Evolutionary conservation across 176 grass and related monocot genomes (phyloP).

Genomic region (Cymbopogon citratus): DNA sequence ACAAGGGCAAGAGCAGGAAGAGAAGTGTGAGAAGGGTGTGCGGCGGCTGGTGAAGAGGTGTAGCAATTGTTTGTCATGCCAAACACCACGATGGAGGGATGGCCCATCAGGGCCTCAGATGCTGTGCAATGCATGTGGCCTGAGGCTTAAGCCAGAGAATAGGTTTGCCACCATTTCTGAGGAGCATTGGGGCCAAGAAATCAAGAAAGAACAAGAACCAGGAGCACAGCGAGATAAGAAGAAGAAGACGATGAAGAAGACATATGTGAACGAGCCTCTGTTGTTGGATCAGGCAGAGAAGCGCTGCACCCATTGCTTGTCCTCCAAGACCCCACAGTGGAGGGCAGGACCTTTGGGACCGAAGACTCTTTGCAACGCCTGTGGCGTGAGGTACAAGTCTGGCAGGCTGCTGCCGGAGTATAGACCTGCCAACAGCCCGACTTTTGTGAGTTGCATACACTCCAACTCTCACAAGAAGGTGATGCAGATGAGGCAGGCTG

Average conservation of each 20-base stretch:
- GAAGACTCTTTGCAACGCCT: constrained; percentile 80
- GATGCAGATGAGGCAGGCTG: constrained; percentile 73
- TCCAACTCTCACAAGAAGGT: constrained; percentile 99
- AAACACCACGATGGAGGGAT: constrained; percentile 69
- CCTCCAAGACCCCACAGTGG: constrained; percentile 80
- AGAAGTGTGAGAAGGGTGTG: constrained; percentile 5
- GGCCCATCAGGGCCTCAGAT: constrained; percentile 53
- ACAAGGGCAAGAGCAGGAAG: constrained; percentile 26
- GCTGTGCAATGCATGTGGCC: constrained; percentile 61
- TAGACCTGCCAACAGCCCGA: constrained; percentile 88
- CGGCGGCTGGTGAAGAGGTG: constrained; percentile 46
- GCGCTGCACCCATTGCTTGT: constrained; percentile 77
- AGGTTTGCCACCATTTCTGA: constrained; percentile 13
- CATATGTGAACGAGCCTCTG: constrained; percentile 13
- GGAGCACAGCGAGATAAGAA: constrained; percentile 24
- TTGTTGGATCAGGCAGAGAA: constrained; percentile 18
- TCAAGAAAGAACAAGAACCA: constrained; percentile 17
- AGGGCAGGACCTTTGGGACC: constrained; percentile 61
- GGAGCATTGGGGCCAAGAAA: constrained; percentile 28
- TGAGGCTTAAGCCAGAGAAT: constrained; percentile 64
- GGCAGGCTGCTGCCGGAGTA: constrained; percentile 91
- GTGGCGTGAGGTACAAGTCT: constrained; percentile 73
- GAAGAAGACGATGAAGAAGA: constrained; percentile 32
- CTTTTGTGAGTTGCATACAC: constrained; percentile 78
- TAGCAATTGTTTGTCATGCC: constrained; percentile 62